Base-by-base conservation (phyloP, 441 rosid genomes). In the Manihot esculenta region DNA sequence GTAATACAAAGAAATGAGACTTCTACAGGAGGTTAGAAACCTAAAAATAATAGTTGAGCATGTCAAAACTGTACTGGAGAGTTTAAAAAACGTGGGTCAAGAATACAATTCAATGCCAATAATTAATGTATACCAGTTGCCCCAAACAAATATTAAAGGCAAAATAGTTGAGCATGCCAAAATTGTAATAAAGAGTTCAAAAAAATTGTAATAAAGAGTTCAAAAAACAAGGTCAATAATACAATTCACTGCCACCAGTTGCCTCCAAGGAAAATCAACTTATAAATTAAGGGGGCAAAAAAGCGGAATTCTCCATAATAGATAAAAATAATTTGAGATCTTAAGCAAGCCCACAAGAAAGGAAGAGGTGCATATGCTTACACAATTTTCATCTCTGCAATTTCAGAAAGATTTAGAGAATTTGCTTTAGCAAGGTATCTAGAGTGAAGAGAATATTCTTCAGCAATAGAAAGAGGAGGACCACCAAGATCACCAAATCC, bases 351-450 rank as follows among this genome's bases (percentile, higher is more conserved):
- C 64, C 14, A 45, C 11, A 64, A 62, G 70, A 54, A 35, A 24
- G 11, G 48, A 44, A 68, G 74, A 64, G n/a, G 53, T 38, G 56
- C 35, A 69, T 71, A 66, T 62, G 76, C 97, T 76, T 88, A 95
- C 99, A 93, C 93, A 78, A 95, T 95, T 83, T 93, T 95, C 97
- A 93, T 95, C 84, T 95, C 99, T 42, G 97, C 97, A 63, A 91
- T 93, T 85, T 95, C 98, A 1, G 99, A 91, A 73, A 91, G 97
- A 89, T 89, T 95, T 50, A 88, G 85, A 70, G 97, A 87, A 80
- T 91, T 93, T 27, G 99, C 99, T 86, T 91, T 95, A 30, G 98
- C 82, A 47, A 95, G 94, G 84, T 87, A 95, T 87, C 98, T 87
- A 23, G 99, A 86, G 80, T 95, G 99, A 71, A 95, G 93, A 21